Base-by-base conservation (phyloP, 352 stramenopile species). In the Phytopythium delawarense region DNA sequence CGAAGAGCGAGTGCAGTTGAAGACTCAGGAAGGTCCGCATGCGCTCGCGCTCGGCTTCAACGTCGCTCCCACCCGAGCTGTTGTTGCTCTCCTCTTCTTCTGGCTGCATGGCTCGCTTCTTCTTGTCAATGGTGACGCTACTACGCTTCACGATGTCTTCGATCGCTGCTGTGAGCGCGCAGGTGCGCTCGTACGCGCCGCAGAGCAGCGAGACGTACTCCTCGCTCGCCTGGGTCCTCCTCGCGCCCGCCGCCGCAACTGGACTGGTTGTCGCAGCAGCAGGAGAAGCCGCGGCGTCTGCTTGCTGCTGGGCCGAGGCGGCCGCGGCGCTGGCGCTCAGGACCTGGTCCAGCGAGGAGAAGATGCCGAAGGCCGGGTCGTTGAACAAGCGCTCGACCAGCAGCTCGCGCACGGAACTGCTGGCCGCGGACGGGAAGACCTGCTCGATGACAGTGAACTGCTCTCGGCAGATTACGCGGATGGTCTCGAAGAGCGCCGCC, bases 1-100 rank as follows among this genome's bases (percentile, higher is more conserved):
- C 85, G 63, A 94, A 94, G 8, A 94, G 71, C 13, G 83, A 91
- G 58, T 94, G 85, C 21, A 94, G 71, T 62, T 94, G 85, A 1
- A 90, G 70, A 50, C 69, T 75, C 23, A 94, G 70, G 57, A 94
- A 94, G 1, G 76, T 78, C 18, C 72, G 75, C 68, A 94, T 91
- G 5, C 85, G 76, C 44, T 86, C 70, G 12, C 74, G 57, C 16
- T 68, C 70, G 32, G 70, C 66, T 20, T 65, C 39, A 1, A 52
- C 40, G 8, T 52, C 57, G 4, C 12, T 46, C 1, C 63, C 35
- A 2, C 69, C 59, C 4, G 20, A 54, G n/a, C 18, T 59, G 28
- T 68, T 46, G 39, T 23, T 46, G 18, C 9, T n/a, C n/a, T 59
- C 21, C 2, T 5, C 48, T 16, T 54, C 48, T 18, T 28, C n/a